Percentiles rank a stretch among this genome's conserved stretches.
Conservation (phyloP, 176 grass and related monocot species). For the Elaeis guineensis region DNA sequence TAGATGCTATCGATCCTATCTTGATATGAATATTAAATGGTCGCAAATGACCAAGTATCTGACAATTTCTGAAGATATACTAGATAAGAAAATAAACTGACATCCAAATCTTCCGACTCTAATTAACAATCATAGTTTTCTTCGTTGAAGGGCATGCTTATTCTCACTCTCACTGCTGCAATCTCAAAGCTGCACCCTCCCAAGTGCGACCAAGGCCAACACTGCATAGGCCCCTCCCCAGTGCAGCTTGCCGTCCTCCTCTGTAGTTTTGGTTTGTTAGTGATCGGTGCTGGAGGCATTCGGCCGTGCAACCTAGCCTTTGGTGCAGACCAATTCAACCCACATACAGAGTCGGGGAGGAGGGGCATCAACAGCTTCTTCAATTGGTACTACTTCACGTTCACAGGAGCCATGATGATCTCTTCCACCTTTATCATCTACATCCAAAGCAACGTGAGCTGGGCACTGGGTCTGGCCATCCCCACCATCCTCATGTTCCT, state of each 20-base stretch:
- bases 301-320: slow-evolving; percentile 73
- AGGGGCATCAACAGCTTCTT: slow-evolving; percentile 79
- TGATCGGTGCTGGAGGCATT: slow-evolving; percentile 63
- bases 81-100: no score
- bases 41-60: no score
- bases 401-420: slow-evolving; percentile 44
- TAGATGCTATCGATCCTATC: no score
- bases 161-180: slow-evolving; percentile 53
- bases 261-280: slow-evolving; percentile 36
- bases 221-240: slow-evolving; percentile 25
- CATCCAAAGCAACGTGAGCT: slow-evolving; percentile 66
- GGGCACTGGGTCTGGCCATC: slow-evolving; percentile 51
- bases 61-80: no score
- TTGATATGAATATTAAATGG: no score
- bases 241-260: slow-evolving; percentile 32
- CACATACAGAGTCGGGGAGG: slow-evolving; percentile 36
- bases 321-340: slow-evolving; percentile 79
- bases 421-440: slow-evolving; percentile 71
- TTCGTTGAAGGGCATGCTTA: slow-evolving; percentile 46
- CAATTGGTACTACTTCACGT: slow-evolving; percentile 91
- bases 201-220: not conserved
- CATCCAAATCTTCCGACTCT: no score
- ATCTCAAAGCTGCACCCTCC: slow-evolving; percentile 38
- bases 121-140: not conserved
- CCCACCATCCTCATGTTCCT: slow-evolving; percentile 48